Base-by-base conservation (phyloP, 1,139 yeast genomes). In the Pichia sp. region DNA sequence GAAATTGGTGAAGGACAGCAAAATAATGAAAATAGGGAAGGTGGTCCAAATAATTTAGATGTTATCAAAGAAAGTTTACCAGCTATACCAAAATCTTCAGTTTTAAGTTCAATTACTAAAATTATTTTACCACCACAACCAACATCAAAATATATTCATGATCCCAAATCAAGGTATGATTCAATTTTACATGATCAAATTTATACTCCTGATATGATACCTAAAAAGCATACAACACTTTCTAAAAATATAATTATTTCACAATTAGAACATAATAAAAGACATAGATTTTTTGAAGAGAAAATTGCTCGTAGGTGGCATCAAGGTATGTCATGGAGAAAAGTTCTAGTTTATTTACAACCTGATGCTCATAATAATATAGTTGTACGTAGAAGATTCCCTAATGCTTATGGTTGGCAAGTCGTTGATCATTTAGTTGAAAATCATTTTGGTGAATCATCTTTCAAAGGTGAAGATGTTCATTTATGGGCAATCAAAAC, bases 331-430 rank as follows among this genome's bases (percentile, higher is more conserved):
- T 63, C 74, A 4, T 91, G 99, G 99, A 69, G 97, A 35, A 91
- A 91, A 61, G 96, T 93, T 1, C 62, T 93, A 24, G 96, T 89
- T 1, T 76, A 77, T 38, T 64, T 93, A 44, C 77, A 79, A 48
- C 96, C 96, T 0, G 99, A 91, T 62, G 96, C 99, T 0, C 99
- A 91, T 56, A 91, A 91, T 57, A 93, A 89, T 54, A 89, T 91
- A 38, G 71, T 85, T 26, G 98, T 91, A 1, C 67, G 99, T 48
- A 69, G 99, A 52, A 66, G 89, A 46, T 91, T 85, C 66, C 80
- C 95, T 10, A 91, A 91, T 64, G 95, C 96, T 0, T 88, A 83
- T 62, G 99, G 99, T 1, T 89, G 97, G 96, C 88, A 85, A 0
- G 96, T 88, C 0, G 71, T 91, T 28, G 84, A 83, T 40, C 96